phyloP scores from a whole-genome alignment of 106 monocot genomes.

The Dendrobium officinale region DNA sequence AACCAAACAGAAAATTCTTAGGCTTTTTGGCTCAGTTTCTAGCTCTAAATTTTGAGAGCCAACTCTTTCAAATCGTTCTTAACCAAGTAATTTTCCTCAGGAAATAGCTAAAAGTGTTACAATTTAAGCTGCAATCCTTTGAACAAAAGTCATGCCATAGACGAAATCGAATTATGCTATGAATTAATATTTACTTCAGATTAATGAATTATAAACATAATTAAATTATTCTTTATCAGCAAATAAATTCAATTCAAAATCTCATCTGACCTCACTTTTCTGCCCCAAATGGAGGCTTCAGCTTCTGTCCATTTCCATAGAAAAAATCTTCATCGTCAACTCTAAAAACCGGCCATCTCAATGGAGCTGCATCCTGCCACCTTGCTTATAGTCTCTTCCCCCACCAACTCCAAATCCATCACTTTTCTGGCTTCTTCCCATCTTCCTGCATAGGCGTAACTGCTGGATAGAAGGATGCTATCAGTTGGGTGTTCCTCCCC shows the following conservation, averaged over 20 bases:
- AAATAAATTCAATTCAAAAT: background rate
- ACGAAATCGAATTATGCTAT: background rate
- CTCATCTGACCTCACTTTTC: background rate
- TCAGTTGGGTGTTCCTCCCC: slow-evolving; percentile 30
- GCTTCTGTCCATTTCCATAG: background rate
- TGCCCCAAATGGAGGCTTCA: background rate
- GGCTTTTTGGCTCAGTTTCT: too few relatives aligned
- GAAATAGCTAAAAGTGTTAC: too few relatives aligned
- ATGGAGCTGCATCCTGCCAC: slow-evolving; percentile 34
- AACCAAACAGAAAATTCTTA: too few relatives aligned
- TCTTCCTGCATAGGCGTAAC: slow-evolving; percentile 26
- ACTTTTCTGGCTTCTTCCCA: slow-evolving; percentile 5
- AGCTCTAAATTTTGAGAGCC: too few relatives aligned
- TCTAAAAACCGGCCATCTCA: slow-evolving; percentile 12
- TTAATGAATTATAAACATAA: background rate
- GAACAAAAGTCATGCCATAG: background rate
- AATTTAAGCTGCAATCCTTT: too few relatives aligned
- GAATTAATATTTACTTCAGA: background rate
- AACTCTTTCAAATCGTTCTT: too few relatives aligned
- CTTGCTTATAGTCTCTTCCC: slow-evolving; percentile 12
- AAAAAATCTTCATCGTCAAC: background rate
- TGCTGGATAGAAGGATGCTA: slow-evolving; percentile 25
- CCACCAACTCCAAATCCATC: slow-evolving; percentile 5
- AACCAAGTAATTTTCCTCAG: too few relatives aligned
- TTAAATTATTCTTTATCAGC: background rate